A percentile compares a stretch with the other conserved stretches of the same genome.
Conservation (phyloP, 768 basidiomycete genomes). For the Brasilioporus rufonigricans region DNA sequence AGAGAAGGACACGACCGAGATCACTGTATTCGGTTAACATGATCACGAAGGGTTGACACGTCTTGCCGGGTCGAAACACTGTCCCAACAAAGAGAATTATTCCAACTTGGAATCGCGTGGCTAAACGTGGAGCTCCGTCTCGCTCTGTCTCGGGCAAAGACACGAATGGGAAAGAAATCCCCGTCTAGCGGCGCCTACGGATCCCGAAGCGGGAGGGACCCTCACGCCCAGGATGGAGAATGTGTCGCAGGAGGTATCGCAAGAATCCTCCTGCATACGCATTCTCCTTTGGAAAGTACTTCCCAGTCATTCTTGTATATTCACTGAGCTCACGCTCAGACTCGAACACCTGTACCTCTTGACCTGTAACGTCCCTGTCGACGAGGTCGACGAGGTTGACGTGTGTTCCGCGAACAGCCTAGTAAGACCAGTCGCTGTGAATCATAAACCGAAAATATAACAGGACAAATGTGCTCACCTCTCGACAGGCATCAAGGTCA, state of each 20-base stretch:
- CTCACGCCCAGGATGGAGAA: background rate
- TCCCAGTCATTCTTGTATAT: slow-evolving; percentile 7
- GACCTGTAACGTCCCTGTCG: slow-evolving; percentile 5
- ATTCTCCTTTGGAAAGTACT: slow-evolving; percentile 14
- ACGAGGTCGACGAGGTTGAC: slow-evolving; percentile 16
- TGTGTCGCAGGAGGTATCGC: slow-evolving; percentile 14
- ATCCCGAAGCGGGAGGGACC: background rate
- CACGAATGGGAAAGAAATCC: slow-evolving; percentile 9
- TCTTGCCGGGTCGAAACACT: no score
- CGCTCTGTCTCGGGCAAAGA: background rate
- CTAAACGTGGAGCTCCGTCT: slow-evolving; percentile 2
- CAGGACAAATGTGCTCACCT: slow-evolving; percentile 2
- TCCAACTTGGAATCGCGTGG: background rate
- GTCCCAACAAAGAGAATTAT: no score
- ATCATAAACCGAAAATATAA: background rate
- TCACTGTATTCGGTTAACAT: no score
- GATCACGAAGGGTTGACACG: no score
- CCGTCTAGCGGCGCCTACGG: slow-evolving; percentile 7
- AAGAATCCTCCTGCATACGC: slow-evolving; percentile 17
- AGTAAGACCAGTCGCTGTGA: no score
- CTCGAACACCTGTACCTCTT: background rate
- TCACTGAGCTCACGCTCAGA: slow-evolving; percentile 9
- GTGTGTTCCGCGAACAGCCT: background rate
- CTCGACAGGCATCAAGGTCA: background rate
- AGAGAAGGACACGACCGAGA: no score